Evolutionary conservation across 345 rosid species (phyloP).

Genomic region (Citrus sp.): DNA sequence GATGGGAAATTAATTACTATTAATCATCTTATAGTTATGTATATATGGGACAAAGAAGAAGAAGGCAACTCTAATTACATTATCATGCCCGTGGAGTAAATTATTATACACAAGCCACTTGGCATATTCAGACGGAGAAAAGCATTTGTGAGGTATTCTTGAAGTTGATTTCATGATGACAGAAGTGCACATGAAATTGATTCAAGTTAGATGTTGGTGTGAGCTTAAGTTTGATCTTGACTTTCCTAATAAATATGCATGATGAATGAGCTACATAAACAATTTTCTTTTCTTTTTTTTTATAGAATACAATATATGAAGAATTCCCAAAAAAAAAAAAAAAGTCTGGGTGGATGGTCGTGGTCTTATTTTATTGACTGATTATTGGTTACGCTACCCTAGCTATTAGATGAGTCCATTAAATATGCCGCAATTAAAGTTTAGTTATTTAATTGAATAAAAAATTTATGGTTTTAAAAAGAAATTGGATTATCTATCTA

Average conservation of each 20-base stretch:
- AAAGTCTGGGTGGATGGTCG: neutral
- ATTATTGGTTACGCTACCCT: no score
- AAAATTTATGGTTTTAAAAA: no score
- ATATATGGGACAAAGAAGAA: no score
- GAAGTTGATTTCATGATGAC: constrained; percentile 7
- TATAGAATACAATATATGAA: no score
- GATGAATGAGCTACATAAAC: neutral
- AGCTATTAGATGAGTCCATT: no score
- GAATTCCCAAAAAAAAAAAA: no score
- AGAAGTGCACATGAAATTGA: constrained; percentile 15
- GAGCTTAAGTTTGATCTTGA: neutral
- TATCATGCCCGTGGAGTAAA: neutral
- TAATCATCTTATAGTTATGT: no score
- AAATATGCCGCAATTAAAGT: no score
- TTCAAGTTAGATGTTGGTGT: neutral
- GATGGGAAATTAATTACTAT: no score
- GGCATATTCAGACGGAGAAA: neutral
- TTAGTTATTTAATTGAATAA: no score
- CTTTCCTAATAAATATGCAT: neutral
- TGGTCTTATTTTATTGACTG: neutral
- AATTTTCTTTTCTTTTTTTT: no score
- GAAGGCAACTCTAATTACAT: neutral
- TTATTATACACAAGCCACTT: neutral
- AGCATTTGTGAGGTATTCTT: neutral
- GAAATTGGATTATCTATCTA: no score